Conservation (phyloP, 129 eudicot genomes). For the Artemisia annua region DNA sequence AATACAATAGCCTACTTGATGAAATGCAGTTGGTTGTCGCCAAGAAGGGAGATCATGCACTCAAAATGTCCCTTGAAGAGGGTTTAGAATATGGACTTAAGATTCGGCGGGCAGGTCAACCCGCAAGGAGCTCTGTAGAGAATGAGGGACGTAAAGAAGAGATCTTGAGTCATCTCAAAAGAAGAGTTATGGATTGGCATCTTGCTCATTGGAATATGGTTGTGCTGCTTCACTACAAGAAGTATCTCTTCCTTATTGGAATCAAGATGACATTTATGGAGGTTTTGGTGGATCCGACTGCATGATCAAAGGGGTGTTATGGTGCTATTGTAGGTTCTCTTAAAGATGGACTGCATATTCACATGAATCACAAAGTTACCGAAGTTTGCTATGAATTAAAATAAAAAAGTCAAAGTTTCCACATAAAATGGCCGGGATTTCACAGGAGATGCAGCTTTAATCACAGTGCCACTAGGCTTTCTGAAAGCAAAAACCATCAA, state of each 20-base stretch:
- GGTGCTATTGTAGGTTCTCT: slow-evolving; percentile 82
- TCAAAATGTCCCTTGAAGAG: slow-evolving; percentile 88
- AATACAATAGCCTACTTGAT: slow-evolving; percentile 76
- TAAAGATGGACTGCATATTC: slow-evolving; percentile 61
- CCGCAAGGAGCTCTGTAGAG: not conserved
- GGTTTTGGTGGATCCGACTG: slow-evolving; percentile 99
- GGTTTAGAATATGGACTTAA: slow-evolving; percentile 86
- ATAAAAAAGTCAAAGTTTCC: no score
- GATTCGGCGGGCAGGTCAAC: slow-evolving; percentile 37
- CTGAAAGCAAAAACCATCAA: no score
- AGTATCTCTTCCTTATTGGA: slow-evolving; percentile 96
- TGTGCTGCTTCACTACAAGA: slow-evolving; percentile 89
- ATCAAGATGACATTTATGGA: slow-evolving; percentile 94
- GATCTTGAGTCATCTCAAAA: slow-evolving; percentile 82
- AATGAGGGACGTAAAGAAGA: not conserved
- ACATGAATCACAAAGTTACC: no score
- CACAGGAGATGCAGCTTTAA: no score
- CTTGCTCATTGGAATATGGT: slow-evolving; percentile 97
- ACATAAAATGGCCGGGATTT: no score
- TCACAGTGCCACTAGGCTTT: no score
- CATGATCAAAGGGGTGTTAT: slow-evolving; percentile 98
- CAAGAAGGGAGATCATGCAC: slow-evolving; percentile 74
- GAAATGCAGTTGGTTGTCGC: slow-evolving; percentile 73
- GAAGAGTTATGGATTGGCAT: slow-evolving; percentile 99
- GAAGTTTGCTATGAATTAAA: no score